Evolutionary conservation across 768 basidiomycete species (phyloP).

Genomic region (Panaeolus papilionaceus): DNA sequence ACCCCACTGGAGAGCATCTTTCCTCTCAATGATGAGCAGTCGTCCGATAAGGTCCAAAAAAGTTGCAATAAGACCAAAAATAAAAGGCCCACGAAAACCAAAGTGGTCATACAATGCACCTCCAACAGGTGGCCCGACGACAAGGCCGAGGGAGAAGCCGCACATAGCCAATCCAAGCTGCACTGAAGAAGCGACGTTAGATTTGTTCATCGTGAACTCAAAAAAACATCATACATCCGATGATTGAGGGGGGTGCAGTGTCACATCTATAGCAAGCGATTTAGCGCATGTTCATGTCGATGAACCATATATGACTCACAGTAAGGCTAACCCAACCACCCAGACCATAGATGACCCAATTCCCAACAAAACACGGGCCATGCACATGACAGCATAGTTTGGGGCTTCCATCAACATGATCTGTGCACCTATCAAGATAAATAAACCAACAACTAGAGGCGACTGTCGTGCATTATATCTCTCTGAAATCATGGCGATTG

Average conservation of each 20-base stretch:
- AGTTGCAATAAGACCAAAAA: conserved; percentile 55
- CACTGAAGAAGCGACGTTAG: no score
- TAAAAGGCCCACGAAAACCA: conserved; percentile 66
- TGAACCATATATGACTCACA: conserved; percentile 41
- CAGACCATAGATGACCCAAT: conserved; percentile 66
- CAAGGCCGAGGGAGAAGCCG: conserved; percentile 59
- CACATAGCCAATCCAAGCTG: conserved; percentile 69
- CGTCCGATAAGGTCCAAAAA: conserved; percentile 58
- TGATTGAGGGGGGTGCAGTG: conserved; percentile 50
- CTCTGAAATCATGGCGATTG: conserved; percentile 63
- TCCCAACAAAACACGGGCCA: conserved; percentile 66
- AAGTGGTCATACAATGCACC: conserved; percentile 58
- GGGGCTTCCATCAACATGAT: conserved; percentile 69
- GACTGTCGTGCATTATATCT: conserved; percentile 48
- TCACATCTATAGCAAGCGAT: conserved; percentile 51
- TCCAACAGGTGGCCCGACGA: conserved; percentile 64
- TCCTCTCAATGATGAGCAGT: conserved; percentile 62
- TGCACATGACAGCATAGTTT: conserved; percentile 58
- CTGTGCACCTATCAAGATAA: conserved; percentile 58
- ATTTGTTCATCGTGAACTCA: conserved; percentile 6
- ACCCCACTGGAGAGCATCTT: conserved; percentile 55
- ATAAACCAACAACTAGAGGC: conserved; percentile 57
- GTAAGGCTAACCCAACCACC: conserved; percentile 65
- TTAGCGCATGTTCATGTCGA: background rate
- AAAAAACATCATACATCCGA: conserved; percentile 50